Percentiles rank a stretch among this genome's conserved stretches.
Evolutionary conservation across 345 rosid species (phyloP).

Genomic region (Eucalyptus cloeziana): DNA sequence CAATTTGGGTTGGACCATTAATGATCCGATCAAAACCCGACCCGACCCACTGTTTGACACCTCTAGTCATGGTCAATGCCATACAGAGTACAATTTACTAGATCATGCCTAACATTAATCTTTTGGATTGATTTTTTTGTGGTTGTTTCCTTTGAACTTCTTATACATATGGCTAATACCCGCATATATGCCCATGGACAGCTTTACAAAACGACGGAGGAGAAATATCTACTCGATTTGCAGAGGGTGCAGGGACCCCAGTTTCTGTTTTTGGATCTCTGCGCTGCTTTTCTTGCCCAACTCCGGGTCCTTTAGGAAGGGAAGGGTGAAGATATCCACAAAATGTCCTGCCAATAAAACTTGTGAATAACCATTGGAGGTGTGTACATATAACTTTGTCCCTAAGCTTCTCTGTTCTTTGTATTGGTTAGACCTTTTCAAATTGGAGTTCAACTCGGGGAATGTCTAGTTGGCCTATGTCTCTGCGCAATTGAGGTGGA

Average conservation of each 20-base stretch:
- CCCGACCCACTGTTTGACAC: no score
- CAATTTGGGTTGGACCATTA: no score
- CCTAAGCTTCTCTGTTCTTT: background rate
- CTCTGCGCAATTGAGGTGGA: background rate
- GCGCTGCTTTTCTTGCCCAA: conserved; percentile 93
- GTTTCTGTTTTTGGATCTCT: conserved; percentile 88
- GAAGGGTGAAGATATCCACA: background rate
- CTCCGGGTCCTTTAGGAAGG: conserved; percentile 64
- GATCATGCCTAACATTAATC: background rate
- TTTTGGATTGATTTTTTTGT: background rate
- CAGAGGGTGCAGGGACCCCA: conserved; percentile 94
- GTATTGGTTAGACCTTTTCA: background rate
- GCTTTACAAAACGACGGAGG: conserved; percentile 87
- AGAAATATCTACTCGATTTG: conserved; percentile 84
- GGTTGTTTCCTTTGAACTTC: background rate
- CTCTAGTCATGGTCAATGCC: background rate
- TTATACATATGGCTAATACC: background rate
- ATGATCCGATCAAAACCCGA: no score
- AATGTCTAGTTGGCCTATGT: background rate
- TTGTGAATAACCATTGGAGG: background rate
- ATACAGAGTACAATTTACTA: background rate
- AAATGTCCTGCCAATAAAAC: background rate
- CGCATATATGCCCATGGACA: conserved; percentile 4
- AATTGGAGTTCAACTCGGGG: background rate
- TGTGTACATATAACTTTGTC: background rate